A percentile compares a stretch with the other conserved stretches of the same genome.
These are phyloP conservation scores for Fusarium vanettenii DNA, from an alignment of 2,329 filamentous ascomycete genomes.

Conservation along the genomic window DNA sequence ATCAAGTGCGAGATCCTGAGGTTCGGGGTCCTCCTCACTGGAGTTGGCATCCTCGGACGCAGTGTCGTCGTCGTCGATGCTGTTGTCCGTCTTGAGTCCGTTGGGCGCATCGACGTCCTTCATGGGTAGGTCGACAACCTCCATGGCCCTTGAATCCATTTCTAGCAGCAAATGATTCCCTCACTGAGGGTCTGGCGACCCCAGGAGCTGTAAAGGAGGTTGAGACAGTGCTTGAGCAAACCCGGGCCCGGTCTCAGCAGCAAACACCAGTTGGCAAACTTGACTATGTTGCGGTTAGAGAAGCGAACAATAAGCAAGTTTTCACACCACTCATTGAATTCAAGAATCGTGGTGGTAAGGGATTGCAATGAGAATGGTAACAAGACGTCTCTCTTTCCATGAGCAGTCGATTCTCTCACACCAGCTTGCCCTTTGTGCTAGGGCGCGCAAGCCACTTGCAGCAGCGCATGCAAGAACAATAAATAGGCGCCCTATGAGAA, in stretches of 20 bases:
- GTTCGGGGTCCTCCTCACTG: constrained; percentile 51
- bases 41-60: constrained; percentile 50
- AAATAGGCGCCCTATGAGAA: neutral
- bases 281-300: constrained; percentile 16
- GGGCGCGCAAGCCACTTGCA: neutral
- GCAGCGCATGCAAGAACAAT: neutral
- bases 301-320: neutral
- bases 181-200: constrained; percentile 33
- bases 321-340: neutral
- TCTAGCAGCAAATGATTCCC: neutral
- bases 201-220: constrained; percentile 27
- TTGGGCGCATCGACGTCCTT: constrained; percentile 51
- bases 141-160: constrained; percentile 49
- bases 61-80: constrained; percentile 49
- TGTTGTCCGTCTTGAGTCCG: constrained; percentile 31
- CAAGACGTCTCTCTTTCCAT: constrained; percentile 1
- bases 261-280: neutral
- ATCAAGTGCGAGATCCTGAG: constrained; percentile 52
- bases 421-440: constrained; percentile 7
- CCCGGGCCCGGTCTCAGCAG: neutral
- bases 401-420: neutral
- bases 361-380: constrained; percentile 1
- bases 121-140: constrained; percentile 58
- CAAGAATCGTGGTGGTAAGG: neutral
- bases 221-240: constrained; percentile 1